These are phyloP conservation scores for Thermoascus crustaceus DNA, from an alignment of 2,329 filamentous ascomycete species.

Conservation along the genomic window DNA sequence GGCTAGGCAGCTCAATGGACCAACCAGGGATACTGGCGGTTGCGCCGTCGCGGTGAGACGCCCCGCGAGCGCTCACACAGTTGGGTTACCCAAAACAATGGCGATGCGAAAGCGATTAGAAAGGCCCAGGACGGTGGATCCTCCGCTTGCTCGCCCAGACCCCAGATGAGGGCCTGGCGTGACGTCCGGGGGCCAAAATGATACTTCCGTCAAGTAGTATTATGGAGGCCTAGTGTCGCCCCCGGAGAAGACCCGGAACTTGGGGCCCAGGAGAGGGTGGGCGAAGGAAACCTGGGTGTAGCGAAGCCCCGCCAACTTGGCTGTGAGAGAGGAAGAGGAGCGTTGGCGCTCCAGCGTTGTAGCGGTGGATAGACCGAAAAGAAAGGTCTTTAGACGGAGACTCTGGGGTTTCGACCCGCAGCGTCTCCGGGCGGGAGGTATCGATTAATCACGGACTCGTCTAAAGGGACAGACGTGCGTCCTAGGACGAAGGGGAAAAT, in stretches of 20 bases:
- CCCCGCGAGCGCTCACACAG: constrained; percentile 7
- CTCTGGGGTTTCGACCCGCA: too few relatives aligned
- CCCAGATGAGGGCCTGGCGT: constrained; percentile 35
- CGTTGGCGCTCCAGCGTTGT: constrained; percentile 30
- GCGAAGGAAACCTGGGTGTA: constrained; percentile 63
- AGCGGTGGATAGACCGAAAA: constrained; percentile 11
- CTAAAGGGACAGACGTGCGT: too few relatives aligned
- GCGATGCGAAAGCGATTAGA: constrained; percentile 12
- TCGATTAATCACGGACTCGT: too few relatives aligned
- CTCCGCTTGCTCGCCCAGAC: constrained; percentile 36
- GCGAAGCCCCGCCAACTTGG: constrained; percentile 90
- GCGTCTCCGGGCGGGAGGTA: too few relatives aligned
- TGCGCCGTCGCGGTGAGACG: constrained; percentile 6
- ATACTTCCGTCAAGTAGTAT: constrained; percentile 47
- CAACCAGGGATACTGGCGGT: constrained; percentile 5
- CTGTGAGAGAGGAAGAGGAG: constrained; percentile 43
- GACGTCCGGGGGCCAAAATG: constrained; percentile 29
- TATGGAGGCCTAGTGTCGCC: constrained; percentile 97
- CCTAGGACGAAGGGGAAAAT: too few relatives aligned
- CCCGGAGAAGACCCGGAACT: constrained; percentile 90
- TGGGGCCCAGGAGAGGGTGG: constrained; percentile 86
- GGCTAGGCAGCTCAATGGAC: constrained; percentile 2
- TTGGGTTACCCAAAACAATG: constrained; percentile 6
- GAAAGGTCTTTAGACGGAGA: constrained; percentile 7
- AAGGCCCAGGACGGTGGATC: constrained; percentile 21